Percentiles rank a stretch among this genome's conserved stretches.
Conservation (phyloP, 208 protist species). For the Trypanosoma scelopori region DNA sequence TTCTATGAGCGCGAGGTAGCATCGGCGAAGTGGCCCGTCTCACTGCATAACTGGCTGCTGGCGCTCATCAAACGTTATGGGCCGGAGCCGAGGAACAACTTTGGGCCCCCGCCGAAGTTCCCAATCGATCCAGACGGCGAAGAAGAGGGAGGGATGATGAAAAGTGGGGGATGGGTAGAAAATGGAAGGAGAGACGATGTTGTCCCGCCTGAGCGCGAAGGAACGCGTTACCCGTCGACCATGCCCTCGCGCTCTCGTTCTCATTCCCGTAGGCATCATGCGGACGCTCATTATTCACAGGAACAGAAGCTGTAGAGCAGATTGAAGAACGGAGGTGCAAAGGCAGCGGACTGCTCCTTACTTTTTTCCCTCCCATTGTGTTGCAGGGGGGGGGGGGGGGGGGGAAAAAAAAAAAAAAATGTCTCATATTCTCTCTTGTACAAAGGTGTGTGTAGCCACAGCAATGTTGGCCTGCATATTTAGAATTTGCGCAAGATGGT, state of each 20-base stretch:
- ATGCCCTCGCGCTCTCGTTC: not conserved
- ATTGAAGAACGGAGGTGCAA: no score
- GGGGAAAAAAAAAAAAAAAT: not conserved
- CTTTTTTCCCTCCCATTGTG: no score
- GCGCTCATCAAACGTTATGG: conserved; percentile 49
- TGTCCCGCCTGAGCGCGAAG: not conserved
- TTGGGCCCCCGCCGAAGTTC: conserved; percentile 47
- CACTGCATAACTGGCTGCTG: conserved; percentile 62
- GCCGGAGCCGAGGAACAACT: conserved; percentile 33
- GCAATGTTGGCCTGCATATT: no score
- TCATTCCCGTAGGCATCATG: not conserved
- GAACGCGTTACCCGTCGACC: not conserved
- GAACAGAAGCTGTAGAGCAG: no score
- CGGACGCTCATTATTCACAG: not conserved
- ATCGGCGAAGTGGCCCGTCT: conserved; percentile 58
- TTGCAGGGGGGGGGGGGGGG: no score
- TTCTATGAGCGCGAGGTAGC: conserved; percentile 82
- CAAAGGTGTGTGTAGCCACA: not conserved
- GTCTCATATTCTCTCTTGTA: not conserved
- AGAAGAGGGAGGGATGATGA: conserved; percentile 11
- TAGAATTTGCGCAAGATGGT: no score
- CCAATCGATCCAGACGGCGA: conserved; percentile 39
- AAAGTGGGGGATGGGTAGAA: not conserved
- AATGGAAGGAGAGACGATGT: not conserved
- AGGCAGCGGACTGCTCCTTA: no score